Conservation (phyloP, 139 green algal genomes). For the Chlorokybus atmophyticus region DNA sequence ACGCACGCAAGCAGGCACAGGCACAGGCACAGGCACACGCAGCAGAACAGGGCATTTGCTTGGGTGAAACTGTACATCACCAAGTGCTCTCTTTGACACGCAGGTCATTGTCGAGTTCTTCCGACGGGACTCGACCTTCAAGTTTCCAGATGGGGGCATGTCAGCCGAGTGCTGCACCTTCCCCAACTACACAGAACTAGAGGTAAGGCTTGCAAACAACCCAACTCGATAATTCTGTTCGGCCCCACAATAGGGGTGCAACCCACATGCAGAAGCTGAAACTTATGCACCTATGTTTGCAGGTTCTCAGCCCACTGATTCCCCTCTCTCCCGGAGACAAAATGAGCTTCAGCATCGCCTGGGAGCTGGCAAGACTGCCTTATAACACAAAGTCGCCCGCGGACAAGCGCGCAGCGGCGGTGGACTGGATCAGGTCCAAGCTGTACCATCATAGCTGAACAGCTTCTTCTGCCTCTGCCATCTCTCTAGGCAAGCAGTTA, state of each 20-base stretch:
- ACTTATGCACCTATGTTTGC: no score
- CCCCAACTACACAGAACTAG: slow-evolving; percentile 1
- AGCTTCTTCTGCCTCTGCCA: no score
- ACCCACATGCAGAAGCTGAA: no score
- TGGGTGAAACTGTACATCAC: no score
- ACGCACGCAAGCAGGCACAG: no score
- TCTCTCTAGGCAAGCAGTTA: no score
- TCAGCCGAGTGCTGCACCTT: not conserved
- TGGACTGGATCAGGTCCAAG: not conserved
- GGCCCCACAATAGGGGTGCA: no score
- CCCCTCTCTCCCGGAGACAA: not conserved
- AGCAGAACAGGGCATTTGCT: no score
- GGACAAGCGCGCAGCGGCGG: not conserved
- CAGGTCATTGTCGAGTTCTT: not conserved
- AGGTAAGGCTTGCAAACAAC: no score
- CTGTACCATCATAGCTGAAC: not conserved
- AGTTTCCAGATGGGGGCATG: not conserved
- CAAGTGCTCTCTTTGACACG: no score
- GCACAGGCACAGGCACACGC: no score
- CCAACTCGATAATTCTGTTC: no score
- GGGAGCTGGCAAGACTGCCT: not conserved
- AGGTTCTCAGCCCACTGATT: not conserved
- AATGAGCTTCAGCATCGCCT: not conserved
- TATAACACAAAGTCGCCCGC: not conserved
- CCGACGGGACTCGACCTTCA: not conserved